Percentiles rank a stretch among this genome's conserved stretches.
phyloP scores from a whole-genome alignment of 164 flowering plant genomes.

The Berberis thunbergii region DNA sequence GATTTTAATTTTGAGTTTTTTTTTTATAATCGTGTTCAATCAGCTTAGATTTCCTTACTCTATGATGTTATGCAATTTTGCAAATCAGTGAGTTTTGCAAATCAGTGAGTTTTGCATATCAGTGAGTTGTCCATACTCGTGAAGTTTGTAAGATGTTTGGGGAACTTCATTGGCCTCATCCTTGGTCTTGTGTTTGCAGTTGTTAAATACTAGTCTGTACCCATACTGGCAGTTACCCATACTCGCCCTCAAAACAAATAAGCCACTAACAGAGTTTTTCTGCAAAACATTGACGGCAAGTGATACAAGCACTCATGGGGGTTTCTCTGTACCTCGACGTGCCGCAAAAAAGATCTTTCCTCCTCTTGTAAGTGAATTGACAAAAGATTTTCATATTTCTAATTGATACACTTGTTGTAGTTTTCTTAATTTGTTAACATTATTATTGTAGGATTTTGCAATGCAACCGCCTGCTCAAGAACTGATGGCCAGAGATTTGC shows the following conservation, averaged over 20 bases:
- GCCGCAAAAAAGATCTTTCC: conserved; percentile 98
- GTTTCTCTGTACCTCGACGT: conserved; percentile 99
- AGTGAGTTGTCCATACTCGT: too few species aligned
- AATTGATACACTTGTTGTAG: neutral
- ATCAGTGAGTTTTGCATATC: too few species aligned
- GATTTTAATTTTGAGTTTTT: too few species aligned
- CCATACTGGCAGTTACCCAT: too few species aligned
- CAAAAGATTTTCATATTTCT: neutral
- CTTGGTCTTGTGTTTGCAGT: too few species aligned
- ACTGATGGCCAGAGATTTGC: conserved; percentile 78
- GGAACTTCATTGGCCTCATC: too few species aligned
- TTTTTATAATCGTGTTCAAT: too few species aligned
- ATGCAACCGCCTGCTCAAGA: conserved; percentile 99
- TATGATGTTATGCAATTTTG: too few species aligned
- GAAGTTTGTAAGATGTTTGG: too few species aligned
- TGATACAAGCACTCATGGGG: conserved; percentile 99
- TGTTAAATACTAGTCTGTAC: too few species aligned
- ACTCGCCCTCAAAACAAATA: conserved; percentile 64
- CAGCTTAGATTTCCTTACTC: too few species aligned
- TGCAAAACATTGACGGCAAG: conserved; percentile 97
- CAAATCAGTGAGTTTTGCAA: too few species aligned
- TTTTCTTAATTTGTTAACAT: neutral
- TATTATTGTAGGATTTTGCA: conserved; percentile 56
- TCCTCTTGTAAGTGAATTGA: conserved; percentile 51
- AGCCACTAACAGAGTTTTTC: conserved; percentile 86